Conservation (phyloP, 1,284 basidiomycete species). For the Xanthoconium separans region DNA sequence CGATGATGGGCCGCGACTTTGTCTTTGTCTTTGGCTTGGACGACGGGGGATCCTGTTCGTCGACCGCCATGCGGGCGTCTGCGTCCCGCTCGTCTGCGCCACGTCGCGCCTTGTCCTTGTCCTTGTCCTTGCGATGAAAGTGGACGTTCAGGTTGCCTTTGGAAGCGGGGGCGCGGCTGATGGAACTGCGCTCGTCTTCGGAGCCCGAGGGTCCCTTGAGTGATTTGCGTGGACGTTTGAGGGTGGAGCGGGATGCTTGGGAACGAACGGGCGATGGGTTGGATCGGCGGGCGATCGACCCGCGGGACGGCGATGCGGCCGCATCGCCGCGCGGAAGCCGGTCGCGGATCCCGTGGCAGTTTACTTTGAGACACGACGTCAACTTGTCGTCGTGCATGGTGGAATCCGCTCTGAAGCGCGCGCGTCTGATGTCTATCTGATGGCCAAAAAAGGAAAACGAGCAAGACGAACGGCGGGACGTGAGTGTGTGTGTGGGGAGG, state of each 20-base stretch:
- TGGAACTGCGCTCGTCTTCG: slow-evolving; percentile 19
- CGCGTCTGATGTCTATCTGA: slow-evolving; percentile 70
- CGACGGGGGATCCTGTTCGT: neutral
- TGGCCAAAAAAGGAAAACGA: no score
- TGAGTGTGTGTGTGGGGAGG: no score
- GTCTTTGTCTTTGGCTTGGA: slow-evolving; percentile 14
- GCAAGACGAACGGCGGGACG: no score
- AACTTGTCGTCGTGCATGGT: slow-evolving; percentile 67
- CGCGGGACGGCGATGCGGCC: slow-evolving; percentile 6
- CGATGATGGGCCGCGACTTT: slow-evolving; percentile 15
- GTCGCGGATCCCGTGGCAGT: slow-evolving; percentile 49
- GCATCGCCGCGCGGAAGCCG: slow-evolving; percentile 27
- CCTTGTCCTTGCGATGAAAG: neutral
- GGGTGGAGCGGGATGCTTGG: slow-evolving; percentile 10
- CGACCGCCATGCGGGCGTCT: slow-evolving; percentile 8
- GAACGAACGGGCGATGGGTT: slow-evolving; percentile 30
- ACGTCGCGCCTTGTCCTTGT: neutral
- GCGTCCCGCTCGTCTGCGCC: slow-evolving; percentile 1
- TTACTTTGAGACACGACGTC: slow-evolving; percentile 50
- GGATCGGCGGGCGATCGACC: slow-evolving; percentile 20
- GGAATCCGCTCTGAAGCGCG: slow-evolving; percentile 74
- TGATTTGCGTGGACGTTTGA: slow-evolving; percentile 28
- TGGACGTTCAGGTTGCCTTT: slow-evolving; percentile 7
- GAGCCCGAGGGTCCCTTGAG: slow-evolving; percentile 22
- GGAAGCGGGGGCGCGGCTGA: neutral